Conservation (phyloP, 1,139 yeast species). For the Yamadazyma triangularis region DNA sequence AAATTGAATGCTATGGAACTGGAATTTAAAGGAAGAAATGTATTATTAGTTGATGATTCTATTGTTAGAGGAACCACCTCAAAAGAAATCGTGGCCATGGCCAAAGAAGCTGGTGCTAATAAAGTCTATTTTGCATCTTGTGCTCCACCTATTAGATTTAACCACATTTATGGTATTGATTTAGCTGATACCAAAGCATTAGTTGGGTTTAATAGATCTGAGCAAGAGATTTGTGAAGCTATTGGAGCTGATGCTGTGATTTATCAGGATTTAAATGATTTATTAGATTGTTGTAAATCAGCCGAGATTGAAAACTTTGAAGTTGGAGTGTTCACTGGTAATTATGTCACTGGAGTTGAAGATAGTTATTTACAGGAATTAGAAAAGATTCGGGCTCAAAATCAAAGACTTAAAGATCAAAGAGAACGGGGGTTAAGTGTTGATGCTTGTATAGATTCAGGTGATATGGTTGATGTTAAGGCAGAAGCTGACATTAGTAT, state of each 20-base stretch:
- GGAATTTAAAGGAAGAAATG: conserved; percentile 82
- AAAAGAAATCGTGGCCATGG: conserved; percentile 73
- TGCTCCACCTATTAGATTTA: conserved; percentile 93
- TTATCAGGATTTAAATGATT: conserved; percentile 80
- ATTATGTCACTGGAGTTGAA: conserved; percentile 89
- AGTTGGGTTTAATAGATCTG: conserved; percentile 78
- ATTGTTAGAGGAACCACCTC: conserved; percentile 98
- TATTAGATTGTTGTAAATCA: conserved; percentile 71
- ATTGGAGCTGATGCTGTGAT: conserved; percentile 91
- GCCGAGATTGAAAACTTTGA: conserved; percentile 61
- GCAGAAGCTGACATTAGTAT: conserved; percentile 91
- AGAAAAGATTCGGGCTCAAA: conserved; percentile 78
- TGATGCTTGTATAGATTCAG: conserved; percentile 43
- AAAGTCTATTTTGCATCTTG: conserved; percentile 94
- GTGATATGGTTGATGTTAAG: conserved; percentile 60
- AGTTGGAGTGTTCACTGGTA: conserved; percentile 96
- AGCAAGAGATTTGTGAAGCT: conserved; percentile 67
- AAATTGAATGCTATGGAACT: conserved; percentile 94
- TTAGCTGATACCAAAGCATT: conserved; percentile 92
- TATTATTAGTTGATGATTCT: conserved; percentile 93
- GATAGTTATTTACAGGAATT: conserved; percentile 76
- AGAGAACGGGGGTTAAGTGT: conserved; percentile 36
- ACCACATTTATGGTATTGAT: conserved; percentile 96
- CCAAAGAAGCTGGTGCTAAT: conserved; percentile 84
- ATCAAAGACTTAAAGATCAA: conserved; percentile 55